Conservation (phyloP, 2,329 filamentous ascomycete species). For the Nemania sp. region DNA sequence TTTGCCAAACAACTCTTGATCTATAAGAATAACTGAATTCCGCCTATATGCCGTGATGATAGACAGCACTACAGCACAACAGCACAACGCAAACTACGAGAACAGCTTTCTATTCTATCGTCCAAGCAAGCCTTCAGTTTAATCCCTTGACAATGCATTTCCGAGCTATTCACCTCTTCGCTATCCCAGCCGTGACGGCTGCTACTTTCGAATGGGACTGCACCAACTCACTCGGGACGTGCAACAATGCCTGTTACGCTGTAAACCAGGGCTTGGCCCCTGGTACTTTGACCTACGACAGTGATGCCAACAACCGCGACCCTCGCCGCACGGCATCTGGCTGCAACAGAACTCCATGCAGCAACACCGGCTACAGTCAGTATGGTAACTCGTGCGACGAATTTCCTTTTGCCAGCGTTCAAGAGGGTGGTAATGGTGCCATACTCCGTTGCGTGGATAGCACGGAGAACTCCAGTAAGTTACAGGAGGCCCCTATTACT, state of each 20-base stretch:
- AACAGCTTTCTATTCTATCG: neutral
- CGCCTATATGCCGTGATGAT: neutral
- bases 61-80: conserved; percentile 1
- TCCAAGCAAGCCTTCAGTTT: neutral
- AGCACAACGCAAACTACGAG: neutral
- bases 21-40: conserved; percentile 4
- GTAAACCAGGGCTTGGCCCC: conserved; percentile 4
- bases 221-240: conserved; percentile 16
- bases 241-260: conserved; percentile 22
- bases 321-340: conserved; percentile 20
- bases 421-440: conserved; percentile 1
- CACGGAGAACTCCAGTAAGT: conserved; percentile 20
- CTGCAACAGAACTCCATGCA: conserved; percentile 17
- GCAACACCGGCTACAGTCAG: conserved; percentile 5
- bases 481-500: neutral
- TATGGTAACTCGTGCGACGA: conserved; percentile 17
- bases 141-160: conserved; percentile 5
- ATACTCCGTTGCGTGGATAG: conserved; percentile 21
- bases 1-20: neutral
- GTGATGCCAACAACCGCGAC: conserved; percentile 7
- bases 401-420: conserved; percentile 13
- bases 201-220: conserved; percentile 17
- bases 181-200: conserved; percentile 5
- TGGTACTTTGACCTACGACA: conserved; percentile 17
- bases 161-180: conserved; percentile 2